These are phyloP conservation scores for Limnanthes douglasii DNA, from an alignment of 345 rosid species.

Conservation along the genomic window DNA sequence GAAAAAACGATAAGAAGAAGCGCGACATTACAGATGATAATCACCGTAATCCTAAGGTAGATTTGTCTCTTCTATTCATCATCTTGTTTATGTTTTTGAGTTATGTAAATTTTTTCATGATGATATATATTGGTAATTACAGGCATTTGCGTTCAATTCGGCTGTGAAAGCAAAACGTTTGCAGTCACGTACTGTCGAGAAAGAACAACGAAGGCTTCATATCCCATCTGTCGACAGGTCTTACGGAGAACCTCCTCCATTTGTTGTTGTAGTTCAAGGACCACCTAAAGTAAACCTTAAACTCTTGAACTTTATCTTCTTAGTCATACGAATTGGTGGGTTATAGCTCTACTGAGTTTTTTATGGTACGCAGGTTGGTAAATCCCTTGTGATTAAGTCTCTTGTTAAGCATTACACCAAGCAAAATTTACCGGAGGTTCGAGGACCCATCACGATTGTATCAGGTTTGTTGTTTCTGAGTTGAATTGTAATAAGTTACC, in stretches of 20 bases:
- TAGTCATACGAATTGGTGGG: constrained; percentile 3
- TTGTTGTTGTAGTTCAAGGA: constrained; percentile 82
- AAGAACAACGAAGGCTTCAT: constrained; percentile 77
- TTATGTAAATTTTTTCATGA: not conserved
- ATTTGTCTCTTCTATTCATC: constrained; percentile 1
- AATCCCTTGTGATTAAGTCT: constrained; percentile 68
- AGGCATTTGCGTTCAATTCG: constrained; percentile 69
- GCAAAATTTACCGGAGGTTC: constrained; percentile 78
- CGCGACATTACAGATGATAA: constrained; percentile 16
- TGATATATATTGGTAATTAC: not conserved
- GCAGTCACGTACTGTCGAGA: constrained; percentile 59
- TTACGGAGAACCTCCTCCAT: constrained; percentile 73
- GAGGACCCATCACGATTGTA: constrained; percentile 81
- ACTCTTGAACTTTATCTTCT: not conserved
- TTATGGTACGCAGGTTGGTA: constrained; percentile 89
- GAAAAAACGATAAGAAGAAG: constrained; percentile 31
- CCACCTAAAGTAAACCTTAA: constrained; percentile 63
- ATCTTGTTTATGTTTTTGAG: not conserved
- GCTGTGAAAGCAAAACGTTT: constrained; percentile 45
- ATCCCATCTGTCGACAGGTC: constrained; percentile 64
- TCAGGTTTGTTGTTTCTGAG: constrained; percentile 26
- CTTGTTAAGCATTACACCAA: constrained; percentile 66
- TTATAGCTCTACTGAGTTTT: constrained; percentile 3
- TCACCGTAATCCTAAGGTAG: constrained; percentile 56
- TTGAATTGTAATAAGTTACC: not conserved